Conservation (phyloP, 2,329 filamentous ascomycete species). For the Nemania sp. region DNA sequence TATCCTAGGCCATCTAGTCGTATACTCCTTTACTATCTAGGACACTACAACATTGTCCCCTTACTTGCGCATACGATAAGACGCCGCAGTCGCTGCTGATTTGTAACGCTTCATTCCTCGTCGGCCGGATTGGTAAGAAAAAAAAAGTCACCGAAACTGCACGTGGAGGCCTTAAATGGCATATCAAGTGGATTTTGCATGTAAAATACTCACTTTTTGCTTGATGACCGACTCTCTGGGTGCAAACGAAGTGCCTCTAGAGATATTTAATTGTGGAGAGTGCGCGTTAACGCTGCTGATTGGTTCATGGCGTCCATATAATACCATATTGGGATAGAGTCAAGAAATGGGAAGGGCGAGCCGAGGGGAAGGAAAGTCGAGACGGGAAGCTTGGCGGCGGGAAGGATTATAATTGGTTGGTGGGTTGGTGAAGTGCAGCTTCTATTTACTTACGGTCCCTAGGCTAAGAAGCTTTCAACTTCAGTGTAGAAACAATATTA, state of each 20-base stretch:
- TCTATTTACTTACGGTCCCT: neutral
- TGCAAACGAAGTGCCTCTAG: neutral
- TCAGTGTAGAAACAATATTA: no score
- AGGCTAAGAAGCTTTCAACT: no score
- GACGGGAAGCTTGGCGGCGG: conserved; percentile 20
- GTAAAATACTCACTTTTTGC: neutral
- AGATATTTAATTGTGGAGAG: neutral
- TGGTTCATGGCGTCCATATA: conserved; percentile 4
- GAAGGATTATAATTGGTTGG: conserved; percentile 23
- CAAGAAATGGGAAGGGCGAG: conserved; percentile 11
- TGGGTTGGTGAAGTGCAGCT: neutral
- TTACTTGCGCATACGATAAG: neutral
- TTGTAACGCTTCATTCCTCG: conserved; percentile 16
- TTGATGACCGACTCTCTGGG: neutral
- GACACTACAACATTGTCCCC: neutral
- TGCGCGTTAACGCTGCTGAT: conserved; percentile 28
- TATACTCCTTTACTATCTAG: neutral
- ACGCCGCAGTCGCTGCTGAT: conserved; percentile 5
- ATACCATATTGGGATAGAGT: conserved; percentile 10
- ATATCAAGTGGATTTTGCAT: neutral
- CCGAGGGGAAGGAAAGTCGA: conserved; percentile 21
- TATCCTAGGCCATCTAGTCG: no score
- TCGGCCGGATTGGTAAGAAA: conserved; percentile 22
- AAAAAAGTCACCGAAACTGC: neutral
- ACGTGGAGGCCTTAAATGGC: neutral